A percentile compares a stretch with the other conserved stretches of the same genome.
Conservation (phyloP, 164 flowering plant genomes). For the Cinnamomum chago region DNA sequence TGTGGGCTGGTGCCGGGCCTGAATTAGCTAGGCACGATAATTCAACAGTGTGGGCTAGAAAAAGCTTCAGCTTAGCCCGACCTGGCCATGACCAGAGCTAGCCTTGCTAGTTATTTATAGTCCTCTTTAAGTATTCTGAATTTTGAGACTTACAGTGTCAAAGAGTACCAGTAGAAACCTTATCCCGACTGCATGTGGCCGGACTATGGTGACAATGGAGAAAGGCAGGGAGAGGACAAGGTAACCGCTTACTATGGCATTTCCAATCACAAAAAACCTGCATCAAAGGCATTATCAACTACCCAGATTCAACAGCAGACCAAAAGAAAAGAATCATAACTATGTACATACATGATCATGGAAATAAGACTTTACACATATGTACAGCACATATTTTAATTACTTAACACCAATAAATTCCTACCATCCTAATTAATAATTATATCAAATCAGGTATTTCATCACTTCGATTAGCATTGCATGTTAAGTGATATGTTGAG, state of each 20-base stretch:
- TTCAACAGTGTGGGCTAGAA: background rate
- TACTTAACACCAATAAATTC: too few species aligned
- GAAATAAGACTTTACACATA: too few species aligned
- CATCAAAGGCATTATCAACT: constrained; percentile 4
- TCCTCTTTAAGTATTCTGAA: background rate
- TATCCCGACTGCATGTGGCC: constrained; percentile 46
- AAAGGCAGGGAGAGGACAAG: constrained; percentile 70
- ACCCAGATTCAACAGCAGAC: too few species aligned
- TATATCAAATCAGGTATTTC: too few species aligned
- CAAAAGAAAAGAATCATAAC: too few species aligned
- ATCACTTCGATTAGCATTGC: too few species aligned
- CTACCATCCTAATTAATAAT: too few species aligned
- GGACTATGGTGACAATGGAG: constrained; percentile 61
- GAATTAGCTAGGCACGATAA: background rate
- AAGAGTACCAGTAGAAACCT: constrained; percentile 50
- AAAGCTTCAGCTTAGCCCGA: background rate
- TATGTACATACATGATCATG: too few species aligned
- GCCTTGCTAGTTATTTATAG: background rate
- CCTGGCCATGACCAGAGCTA: background rate
- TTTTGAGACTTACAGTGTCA: constrained; percentile 51
- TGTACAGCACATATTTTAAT: too few species aligned
- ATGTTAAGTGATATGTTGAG: too few species aligned
- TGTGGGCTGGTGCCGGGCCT: background rate
- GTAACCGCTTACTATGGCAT: constrained; percentile 55
- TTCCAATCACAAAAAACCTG: constrained; percentile 79